Evolutionary conservation across 768 basidiomycete species (phyloP).

Genomic region (Agrocybe pediades): DNA sequence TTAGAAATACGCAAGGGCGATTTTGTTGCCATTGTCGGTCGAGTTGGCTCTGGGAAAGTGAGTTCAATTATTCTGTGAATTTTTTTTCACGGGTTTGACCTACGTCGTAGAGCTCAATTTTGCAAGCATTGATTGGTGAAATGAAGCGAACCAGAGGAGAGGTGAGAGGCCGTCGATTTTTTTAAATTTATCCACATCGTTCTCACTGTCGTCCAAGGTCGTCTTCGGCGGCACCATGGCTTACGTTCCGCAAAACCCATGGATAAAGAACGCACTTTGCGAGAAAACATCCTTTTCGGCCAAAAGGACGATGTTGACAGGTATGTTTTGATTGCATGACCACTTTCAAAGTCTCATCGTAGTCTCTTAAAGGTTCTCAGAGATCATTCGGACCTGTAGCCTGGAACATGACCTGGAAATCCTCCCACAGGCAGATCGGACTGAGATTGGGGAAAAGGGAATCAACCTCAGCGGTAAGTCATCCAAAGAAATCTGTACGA

Average conservation of each 20-base stretch:
- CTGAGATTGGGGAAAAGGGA: constrained; percentile 79
- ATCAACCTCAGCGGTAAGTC: constrained; percentile 61
- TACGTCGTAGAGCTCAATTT: constrained; percentile 47
- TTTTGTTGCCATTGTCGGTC: constrained; percentile 74
- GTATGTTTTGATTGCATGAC: constrained; percentile 23
- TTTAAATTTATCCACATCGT: background rate
- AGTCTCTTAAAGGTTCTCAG: constrained; percentile 62
- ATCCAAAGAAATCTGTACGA: background rate
- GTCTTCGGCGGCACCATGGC: constrained; percentile 55
- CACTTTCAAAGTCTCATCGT: background rate
- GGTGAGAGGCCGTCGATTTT: constrained; percentile 33
- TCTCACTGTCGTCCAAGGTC: constrained; percentile 31
- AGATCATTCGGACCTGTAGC: constrained; percentile 65
- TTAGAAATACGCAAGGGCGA: constrained; percentile 53
- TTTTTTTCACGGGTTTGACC: background rate
- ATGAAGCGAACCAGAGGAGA: constrained; percentile 64
- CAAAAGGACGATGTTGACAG: constrained; percentile 58
- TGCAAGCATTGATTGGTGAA: constrained; percentile 63
- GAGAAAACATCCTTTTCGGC: constrained; percentile 78
- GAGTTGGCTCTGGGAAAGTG: constrained; percentile 75
- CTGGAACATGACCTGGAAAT: constrained; percentile 72
- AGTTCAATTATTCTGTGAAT: constrained; percentile 5
- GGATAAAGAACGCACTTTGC: constrained; percentile 68
- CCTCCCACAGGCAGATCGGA: constrained; percentile 67
- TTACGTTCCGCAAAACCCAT: constrained; percentile 62